These are phyloP conservation scores for Sutorius eximius DNA, from an alignment of 1,284 basidiomycete genomes.

Conservation along the genomic window DNA sequence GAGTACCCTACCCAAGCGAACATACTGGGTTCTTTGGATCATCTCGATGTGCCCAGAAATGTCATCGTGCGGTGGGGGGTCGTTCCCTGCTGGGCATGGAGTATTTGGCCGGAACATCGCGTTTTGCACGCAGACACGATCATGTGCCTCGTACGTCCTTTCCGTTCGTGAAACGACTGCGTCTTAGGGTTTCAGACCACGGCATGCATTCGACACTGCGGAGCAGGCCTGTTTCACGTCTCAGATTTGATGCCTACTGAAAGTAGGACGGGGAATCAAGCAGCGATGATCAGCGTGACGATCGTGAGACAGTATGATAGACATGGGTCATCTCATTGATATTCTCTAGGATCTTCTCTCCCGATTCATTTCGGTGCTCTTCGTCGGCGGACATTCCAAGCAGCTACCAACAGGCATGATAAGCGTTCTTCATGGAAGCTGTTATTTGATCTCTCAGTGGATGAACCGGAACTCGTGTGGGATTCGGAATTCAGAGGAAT, in stretches of 20 bases:
- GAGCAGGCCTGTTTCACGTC: neutral
- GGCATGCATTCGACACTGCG: slow-evolving; percentile 46
- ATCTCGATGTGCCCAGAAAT: slow-evolving; percentile 45
- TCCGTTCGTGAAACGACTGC: neutral
- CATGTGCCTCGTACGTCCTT: slow-evolving; percentile 46
- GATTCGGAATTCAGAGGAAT: slow-evolving; percentile 33
- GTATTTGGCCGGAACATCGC: slow-evolving; percentile 56
- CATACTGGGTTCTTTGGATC: slow-evolving; percentile 26
- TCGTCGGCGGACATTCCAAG: slow-evolving; percentile 6
- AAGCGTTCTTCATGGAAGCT: slow-evolving; percentile 22
- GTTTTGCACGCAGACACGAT: slow-evolving; percentile 49
- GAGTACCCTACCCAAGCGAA: slow-evolving; percentile 12
- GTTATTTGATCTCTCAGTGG: slow-evolving; percentile 25
- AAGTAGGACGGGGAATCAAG: neutral
- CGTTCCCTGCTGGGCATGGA: slow-evolving; percentile 62
- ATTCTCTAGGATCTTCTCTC: slow-evolving; percentile 25
- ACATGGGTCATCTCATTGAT: slow-evolving; percentile 8
- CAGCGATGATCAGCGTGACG: slow-evolving; percentile 20
- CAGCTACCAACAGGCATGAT: slow-evolving; percentile 19
- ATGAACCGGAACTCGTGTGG: slow-evolving; percentile 24
- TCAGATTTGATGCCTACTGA: slow-evolving; percentile 1
- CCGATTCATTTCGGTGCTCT: slow-evolving; percentile 22
- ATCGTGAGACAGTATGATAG: slow-evolving; percentile 21
- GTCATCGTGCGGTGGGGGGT: slow-evolving; percentile 55
- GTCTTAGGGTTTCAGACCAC: slow-evolving; percentile 42